Evolutionary conservation across 2,329 filamentous ascomycete genomes (phyloP), one percentile per base, ranked within the genome.

Genomic region (Phoma herbarum): DNA sequence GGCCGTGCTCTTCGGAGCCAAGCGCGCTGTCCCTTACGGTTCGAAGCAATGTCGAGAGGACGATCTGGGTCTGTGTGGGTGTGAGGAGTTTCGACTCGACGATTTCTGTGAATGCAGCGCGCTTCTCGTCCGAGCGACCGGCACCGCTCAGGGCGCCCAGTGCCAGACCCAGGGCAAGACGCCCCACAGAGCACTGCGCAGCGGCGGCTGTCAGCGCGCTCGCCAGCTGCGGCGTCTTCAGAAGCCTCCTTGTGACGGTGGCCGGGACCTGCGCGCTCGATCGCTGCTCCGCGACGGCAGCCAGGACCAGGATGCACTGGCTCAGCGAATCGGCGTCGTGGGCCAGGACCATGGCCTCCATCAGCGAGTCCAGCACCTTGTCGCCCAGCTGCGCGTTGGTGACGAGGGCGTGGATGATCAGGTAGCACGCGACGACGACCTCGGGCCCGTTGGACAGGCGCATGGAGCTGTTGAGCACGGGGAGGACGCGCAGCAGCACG

Each of bases 381-480:
- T 98, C 93, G 45, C 90, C 87, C 14, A 98, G 83, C 46, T 86
- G 84, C 0, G 90, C 88, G 77, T 97, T 97, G 47, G 91, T 88
- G 7, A 92, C 93, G 61, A 98, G 85, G 47, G 98, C 88, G 7
- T 92, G 87, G 55, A 93, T 85, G 20, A 97, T 88, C 90, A 97
- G 97, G 76, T 97, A 98, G 57, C 91, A 93, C 16, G 90, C 93
- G 60, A 96, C 85, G 64, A 93, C 90, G 41, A 97, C 81, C 61
- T 94, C 91, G 0, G 92, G 86, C 0, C 89, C 88, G 60, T 90
- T 88, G 68, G 88, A 88, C 80, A 94, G 85, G 9, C 88, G 84
- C 60, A 98, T 83, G 1, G 90, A 91, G 63, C 91, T 88, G 60
- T 92, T 90, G 29, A 99, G 83, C 2, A 93, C 79, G 68, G 81